These are phyloP conservation scores for Solanum appendiculatum DNA, from an alignment of 257 asterid species.

Conservation along the genomic window DNA sequence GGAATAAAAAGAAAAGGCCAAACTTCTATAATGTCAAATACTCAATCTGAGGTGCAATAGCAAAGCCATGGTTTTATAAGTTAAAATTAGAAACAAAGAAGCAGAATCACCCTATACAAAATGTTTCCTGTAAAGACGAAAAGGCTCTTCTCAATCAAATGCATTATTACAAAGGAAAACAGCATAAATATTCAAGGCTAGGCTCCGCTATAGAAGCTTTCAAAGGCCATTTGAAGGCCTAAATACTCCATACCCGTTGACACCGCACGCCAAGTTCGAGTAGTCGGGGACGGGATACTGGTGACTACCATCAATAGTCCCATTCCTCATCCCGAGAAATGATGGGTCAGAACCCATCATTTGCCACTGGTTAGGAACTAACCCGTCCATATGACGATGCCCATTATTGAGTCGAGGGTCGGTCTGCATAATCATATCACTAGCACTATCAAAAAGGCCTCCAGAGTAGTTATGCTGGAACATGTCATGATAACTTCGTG, in stretches of 20 bases:
- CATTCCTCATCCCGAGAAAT: conserved; percentile 25
- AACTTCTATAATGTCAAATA: neutral
- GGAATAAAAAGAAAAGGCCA: neutral
- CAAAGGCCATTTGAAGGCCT: conserved; percentile 74
- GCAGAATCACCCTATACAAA: conserved; percentile 35
- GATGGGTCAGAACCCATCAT: conserved; percentile 49
- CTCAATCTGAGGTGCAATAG: neutral
- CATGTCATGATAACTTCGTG: conserved; percentile 40
- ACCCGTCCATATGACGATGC: conserved; percentile 54
- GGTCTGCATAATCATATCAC: conserved; percentile 45
- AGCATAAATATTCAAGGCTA: neutral
- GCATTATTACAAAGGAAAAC: conserved; percentile 2
- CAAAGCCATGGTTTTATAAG: neutral
- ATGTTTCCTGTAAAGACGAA: conserved; percentile 2
- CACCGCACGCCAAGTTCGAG: conserved; percentile 35
- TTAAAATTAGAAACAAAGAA: neutral
- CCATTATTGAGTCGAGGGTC: conserved; percentile 37
- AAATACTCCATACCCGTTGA: conserved; percentile 54
- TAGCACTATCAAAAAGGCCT: conserved; percentile 29
- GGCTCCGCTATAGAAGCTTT: conserved; percentile 1
- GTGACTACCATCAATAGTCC: conserved; percentile 34
- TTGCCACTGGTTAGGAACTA: conserved; percentile 61
- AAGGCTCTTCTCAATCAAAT: conserved; percentile 3
- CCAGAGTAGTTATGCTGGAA: conserved; percentile 35
- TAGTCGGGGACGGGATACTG: conserved; percentile 49